Evolutionary conservation across 345 rosid genomes (phyloP).

Genomic region (Brassica carinata): DNA sequence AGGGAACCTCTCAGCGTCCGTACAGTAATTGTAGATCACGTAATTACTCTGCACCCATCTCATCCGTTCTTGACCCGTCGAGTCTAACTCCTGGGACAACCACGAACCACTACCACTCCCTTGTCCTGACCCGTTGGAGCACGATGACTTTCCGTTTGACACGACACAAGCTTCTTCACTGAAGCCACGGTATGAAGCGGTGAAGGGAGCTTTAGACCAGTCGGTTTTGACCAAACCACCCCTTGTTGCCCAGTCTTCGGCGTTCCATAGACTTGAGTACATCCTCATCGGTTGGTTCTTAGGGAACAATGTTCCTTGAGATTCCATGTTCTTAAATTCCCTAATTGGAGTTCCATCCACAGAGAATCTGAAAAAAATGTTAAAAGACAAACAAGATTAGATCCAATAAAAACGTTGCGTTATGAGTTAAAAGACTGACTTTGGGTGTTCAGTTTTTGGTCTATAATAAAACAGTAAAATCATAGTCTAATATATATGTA

Average conservation of each 20-base stretch:
- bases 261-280: slow-evolving; percentile 36
- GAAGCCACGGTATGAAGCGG: slow-evolving; percentile 29
- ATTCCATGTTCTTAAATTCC: slow-evolving; percentile 52
- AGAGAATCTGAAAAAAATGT: slow-evolving; percentile 39
- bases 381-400: not conserved
- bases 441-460: not conserved
- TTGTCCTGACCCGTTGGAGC: slow-evolving; percentile 14
- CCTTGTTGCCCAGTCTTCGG: slow-evolving; percentile 30
- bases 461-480: not conserved
- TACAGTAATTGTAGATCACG: slow-evolving; percentile 46
- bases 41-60: slow-evolving; percentile 43
- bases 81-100: slow-evolving; percentile 30
- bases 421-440: not conserved
- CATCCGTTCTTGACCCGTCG: slow-evolving; percentile 30
- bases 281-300: slow-evolving; percentile 35
- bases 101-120: slow-evolving; percentile 22
- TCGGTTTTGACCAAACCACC: slow-evolving; percentile 33
- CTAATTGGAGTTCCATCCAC: slow-evolving; percentile 56
- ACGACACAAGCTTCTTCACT: slow-evolving; percentile 25
- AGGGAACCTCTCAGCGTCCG: slow-evolving; percentile 33
- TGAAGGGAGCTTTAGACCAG: slow-evolving; percentile 35
- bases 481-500: not conserved
- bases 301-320: slow-evolving; percentile 35
- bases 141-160: slow-evolving; percentile 16
- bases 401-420: not conserved